Evolutionary conservation across 179 eudicot genomes (phyloP).

Genomic region (Kewa caespitosa): DNA sequence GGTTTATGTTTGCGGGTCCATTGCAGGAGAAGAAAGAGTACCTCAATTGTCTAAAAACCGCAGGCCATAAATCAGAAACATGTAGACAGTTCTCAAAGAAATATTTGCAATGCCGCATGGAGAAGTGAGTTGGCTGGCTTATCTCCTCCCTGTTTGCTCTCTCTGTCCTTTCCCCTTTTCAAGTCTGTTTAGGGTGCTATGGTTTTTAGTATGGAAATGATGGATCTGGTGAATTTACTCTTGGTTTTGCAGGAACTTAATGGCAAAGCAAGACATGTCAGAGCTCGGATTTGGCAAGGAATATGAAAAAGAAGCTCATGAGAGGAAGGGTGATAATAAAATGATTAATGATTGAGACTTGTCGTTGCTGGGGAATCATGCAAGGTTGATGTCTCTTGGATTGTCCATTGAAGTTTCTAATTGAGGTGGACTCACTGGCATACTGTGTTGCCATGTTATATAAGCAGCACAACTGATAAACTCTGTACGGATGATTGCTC

Average conservation of each 20-base stretch:
- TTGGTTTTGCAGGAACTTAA: slow-evolving; percentile 64
- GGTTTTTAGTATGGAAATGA: background rate
- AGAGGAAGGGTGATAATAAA: slow-evolving; percentile 25
- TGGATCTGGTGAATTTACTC: background rate
- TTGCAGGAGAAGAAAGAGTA: slow-evolving; percentile 85
- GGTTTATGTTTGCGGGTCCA: slow-evolving; percentile 14
- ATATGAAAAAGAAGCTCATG: slow-evolving; percentile 33
- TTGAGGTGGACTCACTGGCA: background rate
- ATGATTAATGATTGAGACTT: slow-evolving; percentile 20
- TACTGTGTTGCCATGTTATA: slow-evolving; percentile 1
- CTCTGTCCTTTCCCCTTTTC: background rate
- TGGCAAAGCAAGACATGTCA: slow-evolving; percentile 94
- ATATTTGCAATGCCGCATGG: slow-evolving; percentile 92
- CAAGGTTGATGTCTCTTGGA: background rate
- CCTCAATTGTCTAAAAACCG: slow-evolving; percentile 64
- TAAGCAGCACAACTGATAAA: background rate
- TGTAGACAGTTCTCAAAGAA: slow-evolving; percentile 73
- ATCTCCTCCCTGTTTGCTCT: background rate
- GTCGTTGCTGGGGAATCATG: slow-evolving; percentile 4
- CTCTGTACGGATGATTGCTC: background rate
- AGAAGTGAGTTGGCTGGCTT: slow-evolving; percentile 53
- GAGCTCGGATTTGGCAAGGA: slow-evolving; percentile 79
- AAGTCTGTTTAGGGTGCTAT: too few species aligned
- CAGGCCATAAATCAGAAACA: slow-evolving; percentile 75
- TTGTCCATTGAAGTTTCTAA: background rate